Base-by-base conservation (phyloP, 768 basidiomycete genomes). In the Pleurotus tuber-regium region DNA sequence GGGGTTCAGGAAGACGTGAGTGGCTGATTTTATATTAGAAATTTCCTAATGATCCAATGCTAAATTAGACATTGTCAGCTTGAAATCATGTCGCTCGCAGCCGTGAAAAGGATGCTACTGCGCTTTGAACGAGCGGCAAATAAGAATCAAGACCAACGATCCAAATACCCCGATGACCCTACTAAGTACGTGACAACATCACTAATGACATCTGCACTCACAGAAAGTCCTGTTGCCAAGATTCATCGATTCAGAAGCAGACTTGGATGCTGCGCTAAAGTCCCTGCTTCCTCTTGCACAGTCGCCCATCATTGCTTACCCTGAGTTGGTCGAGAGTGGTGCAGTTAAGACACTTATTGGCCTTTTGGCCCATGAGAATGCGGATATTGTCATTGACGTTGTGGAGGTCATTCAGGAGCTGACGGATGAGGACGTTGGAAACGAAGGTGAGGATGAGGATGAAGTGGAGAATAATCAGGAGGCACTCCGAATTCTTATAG, bases 191-290 rank as follows among this genome's bases (percentile, higher is more conserved):
- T 35, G 5, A 40, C 23, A 29, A 30, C 3, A 52, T 51, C 16
- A 53, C 52, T 35, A 11, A 10, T 25, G 1, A 19, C 18, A 26
- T 39, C 21, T 26, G 28, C 43, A 53, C 42, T 57, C 6, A 53
- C 23, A 14, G n/a, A n/a, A n/a, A n/a, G n/a, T n/a, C n/a, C n/a
- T n/a, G n/a, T n/a, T 28, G 7, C 23, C 18, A 43, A 98, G 96
- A 68, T 99, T 98, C 76, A 98, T 99, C 59, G 97, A 98, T 66
- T 98, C 97, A 1, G 97, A 99, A 74, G 91, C 92, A 21, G 93
- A 97, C 63, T 81, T 99, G 4, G 94, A 98, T 63, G 73, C 76
- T 50, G 83, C 93, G 6, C 82, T 98, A 50, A 95, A 96, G 66
- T 78, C 83, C 1, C 70, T 99, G 40, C 75, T 97, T n/a, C 87